A percentile compares a stretch with the other conserved stretches of the same genome.
These are phyloP conservation scores for Zalaria obscura DNA, from an alignment of 2,329 filamentous ascomycete genomes.

Conservation along the genomic window DNA sequence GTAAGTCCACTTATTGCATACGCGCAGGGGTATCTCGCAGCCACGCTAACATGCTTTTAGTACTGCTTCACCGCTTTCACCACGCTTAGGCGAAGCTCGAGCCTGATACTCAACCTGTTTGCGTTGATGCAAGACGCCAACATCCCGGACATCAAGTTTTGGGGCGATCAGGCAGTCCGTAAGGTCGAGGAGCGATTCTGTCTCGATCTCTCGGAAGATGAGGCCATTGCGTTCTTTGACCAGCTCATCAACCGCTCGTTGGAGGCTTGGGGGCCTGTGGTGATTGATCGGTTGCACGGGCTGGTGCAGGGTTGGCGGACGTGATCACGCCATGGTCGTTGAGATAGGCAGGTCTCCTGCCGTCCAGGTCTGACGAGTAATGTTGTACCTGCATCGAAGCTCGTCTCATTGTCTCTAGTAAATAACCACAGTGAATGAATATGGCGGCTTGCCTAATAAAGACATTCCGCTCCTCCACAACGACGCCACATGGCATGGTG, in stretches of 20 bases:
- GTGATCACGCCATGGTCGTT: slow-evolving; percentile 17
- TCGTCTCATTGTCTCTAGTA: no score
- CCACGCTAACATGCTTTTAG: neutral
- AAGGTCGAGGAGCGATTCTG: slow-evolving; percentile 95
- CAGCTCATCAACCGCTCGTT: slow-evolving; percentile 81
- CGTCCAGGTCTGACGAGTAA: no score
- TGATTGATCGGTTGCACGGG: slow-evolving; percentile 90
- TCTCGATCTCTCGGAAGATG: slow-evolving; percentile 79
- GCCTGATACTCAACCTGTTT: slow-evolving; percentile 88
- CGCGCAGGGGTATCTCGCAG: no score
- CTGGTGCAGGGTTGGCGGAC: slow-evolving; percentile 82
- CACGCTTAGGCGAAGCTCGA: slow-evolving; percentile 75
- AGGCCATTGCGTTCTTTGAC: slow-evolving; percentile 78
- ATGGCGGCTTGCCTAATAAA: no score
- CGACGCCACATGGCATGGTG: no score
- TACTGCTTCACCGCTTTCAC: slow-evolving; percentile 94
- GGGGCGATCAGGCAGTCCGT: slow-evolving; percentile 67
- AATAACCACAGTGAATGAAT: no score
- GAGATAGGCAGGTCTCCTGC: no score
- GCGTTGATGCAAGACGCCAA: slow-evolving; percentile 96
- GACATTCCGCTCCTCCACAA: no score
- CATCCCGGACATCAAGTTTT: slow-evolving; percentile 80
- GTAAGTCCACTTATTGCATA: neutral
- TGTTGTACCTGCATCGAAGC: no score
- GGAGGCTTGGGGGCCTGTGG: slow-evolving; percentile 77